phyloP scores from a whole-genome alignment of 208 protist species.

The Lotmaria passim region DNA sequence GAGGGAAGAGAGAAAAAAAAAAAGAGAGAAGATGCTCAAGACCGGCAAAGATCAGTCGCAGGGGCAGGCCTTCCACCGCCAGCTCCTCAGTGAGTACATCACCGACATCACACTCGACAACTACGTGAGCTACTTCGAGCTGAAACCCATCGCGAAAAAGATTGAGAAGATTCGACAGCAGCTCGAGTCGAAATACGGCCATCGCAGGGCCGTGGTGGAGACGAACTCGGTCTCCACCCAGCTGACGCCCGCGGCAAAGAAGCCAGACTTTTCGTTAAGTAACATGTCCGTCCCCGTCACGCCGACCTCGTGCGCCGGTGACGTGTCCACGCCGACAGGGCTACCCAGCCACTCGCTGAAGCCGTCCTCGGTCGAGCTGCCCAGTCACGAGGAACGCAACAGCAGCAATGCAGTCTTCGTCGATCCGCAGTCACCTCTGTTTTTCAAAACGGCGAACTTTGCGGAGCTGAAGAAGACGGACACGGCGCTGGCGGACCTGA shows the following conservation, averaged over 20 bases:
- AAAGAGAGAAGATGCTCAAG: constrained; percentile 44
- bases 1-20: background rate
- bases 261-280: constrained; percentile 11
- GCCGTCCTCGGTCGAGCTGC: background rate
- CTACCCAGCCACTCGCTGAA: background rate
- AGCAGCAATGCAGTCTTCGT: constrained; percentile 15
- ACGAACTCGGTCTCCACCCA: background rate
- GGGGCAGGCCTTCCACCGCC: constrained; percentile 80
- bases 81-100: constrained; percentile 86
- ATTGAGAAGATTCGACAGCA: constrained; percentile 58
- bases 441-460: constrained; percentile 21
- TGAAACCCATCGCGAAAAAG: constrained; percentile 80
- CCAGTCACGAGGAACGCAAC: constrained; percentile 8
- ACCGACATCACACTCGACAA: constrained; percentile 83
- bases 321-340: background rate
- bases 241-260: background rate
- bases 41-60: constrained; percentile 74
- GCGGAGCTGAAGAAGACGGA: constrained; percentile 27
- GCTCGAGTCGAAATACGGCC: constrained; percentile 30
- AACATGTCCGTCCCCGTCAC: constrained; percentile 23
- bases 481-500: constrained; percentile 27
- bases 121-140: constrained; percentile 82
- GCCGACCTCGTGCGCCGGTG: constrained; percentile 3
- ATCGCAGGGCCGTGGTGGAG: constrained; percentile 17
- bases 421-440: constrained; percentile 27